These are phyloP conservation scores for Thelonectria discophora DNA, from an alignment of 2,329 filamentous ascomycete genomes.

Conservation along the genomic window DNA sequence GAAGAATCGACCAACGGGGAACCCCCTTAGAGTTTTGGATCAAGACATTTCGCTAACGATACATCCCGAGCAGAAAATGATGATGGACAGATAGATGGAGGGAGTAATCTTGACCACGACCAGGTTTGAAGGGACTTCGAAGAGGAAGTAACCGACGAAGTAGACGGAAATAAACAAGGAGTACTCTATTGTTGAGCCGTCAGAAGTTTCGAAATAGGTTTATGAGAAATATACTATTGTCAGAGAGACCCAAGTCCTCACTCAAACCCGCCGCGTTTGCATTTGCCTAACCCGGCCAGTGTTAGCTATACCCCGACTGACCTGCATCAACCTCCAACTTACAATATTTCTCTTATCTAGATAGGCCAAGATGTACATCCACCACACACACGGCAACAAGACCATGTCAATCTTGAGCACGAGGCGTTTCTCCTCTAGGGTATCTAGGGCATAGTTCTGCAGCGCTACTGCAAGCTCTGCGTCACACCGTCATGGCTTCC, in stretches of 20 bases:
- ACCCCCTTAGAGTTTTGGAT: slow-evolving; percentile 15
- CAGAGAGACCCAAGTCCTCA: slow-evolving; percentile 22
- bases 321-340: slow-evolving; percentile 21
- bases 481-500: too few relatives aligned
- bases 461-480: slow-evolving; percentile 17
- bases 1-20: slow-evolving; percentile 56
- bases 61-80: slow-evolving; percentile 25
- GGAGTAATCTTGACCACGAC: slow-evolving; percentile 24
- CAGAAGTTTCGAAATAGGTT: too few relatives aligned
- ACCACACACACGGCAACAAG: slow-evolving; percentile 58
- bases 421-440: slow-evolving; percentile 47
- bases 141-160: slow-evolving; percentile 28
- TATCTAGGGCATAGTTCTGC: slow-evolving; percentile 23
- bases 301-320: neutral
- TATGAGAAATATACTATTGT: slow-evolving; percentile 20
- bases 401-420: slow-evolving; percentile 56
- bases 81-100: slow-evolving; percentile 27
- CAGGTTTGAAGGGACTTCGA: slow-evolving; percentile 28
- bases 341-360: slow-evolving; percentile 44
- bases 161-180: slow-evolving; percentile 28
- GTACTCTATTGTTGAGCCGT: too few relatives aligned
- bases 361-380: slow-evolving; percentile 44
- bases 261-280: slow-evolving; percentile 29
- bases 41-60: slow-evolving; percentile 26
- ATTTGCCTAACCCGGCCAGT: slow-evolving; percentile 18